Conservation (phyloP, 2,329 filamentous ascomycete species). For the Diaporthe amygdali region DNA sequence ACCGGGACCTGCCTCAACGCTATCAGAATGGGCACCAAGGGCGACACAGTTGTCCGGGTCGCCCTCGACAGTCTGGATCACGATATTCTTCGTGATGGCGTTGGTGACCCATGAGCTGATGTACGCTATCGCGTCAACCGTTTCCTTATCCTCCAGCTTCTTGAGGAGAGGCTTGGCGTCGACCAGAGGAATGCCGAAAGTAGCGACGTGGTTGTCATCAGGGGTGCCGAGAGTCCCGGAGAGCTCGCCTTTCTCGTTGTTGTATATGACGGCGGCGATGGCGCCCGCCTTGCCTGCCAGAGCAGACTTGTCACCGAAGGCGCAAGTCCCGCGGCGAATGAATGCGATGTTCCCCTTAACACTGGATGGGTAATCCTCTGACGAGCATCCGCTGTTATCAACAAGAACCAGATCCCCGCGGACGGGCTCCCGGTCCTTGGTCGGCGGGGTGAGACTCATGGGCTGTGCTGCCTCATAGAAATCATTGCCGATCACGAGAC, state of each 20-base stretch:
- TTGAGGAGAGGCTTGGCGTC: slow-evolving; percentile 63
- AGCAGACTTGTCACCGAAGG: slow-evolving; percentile 74
- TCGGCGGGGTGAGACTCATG: slow-evolving; percentile 73
- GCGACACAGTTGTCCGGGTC: slow-evolving; percentile 69
- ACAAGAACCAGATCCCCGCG: slow-evolving; percentile 66
- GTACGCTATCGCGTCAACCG: slow-evolving; percentile 61
- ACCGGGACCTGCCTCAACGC: slow-evolving; percentile 67
- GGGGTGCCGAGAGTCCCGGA: slow-evolving; percentile 73
- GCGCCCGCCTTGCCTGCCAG: slow-evolving; percentile 74
- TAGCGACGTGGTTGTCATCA: slow-evolving; percentile 65
- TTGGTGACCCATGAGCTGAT: slow-evolving; percentile 62
- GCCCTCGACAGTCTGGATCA: slow-evolving; percentile 65
- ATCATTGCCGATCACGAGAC: slow-evolving; percentile 59
- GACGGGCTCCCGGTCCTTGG: slow-evolving; percentile 62
- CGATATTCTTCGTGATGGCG: slow-evolving; percentile 63
- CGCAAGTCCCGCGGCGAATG: slow-evolving; percentile 71
- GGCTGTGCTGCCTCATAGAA: slow-evolving; percentile 56
- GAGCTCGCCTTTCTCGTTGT: slow-evolving; percentile 68
- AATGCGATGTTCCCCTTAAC: slow-evolving; percentile 71
- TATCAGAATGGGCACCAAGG: slow-evolving; percentile 69
- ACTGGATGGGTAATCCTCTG: slow-evolving; percentile 65
- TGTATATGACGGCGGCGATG: slow-evolving; percentile 74
- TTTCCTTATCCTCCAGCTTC: slow-evolving; percentile 56
- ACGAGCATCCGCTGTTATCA: slow-evolving; percentile 66
- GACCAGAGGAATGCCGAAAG: slow-evolving; percentile 67